phyloP scores from a whole-genome alignment of 768 basidiomycete species.

The Phanerodontia chrysosporium region DNA sequence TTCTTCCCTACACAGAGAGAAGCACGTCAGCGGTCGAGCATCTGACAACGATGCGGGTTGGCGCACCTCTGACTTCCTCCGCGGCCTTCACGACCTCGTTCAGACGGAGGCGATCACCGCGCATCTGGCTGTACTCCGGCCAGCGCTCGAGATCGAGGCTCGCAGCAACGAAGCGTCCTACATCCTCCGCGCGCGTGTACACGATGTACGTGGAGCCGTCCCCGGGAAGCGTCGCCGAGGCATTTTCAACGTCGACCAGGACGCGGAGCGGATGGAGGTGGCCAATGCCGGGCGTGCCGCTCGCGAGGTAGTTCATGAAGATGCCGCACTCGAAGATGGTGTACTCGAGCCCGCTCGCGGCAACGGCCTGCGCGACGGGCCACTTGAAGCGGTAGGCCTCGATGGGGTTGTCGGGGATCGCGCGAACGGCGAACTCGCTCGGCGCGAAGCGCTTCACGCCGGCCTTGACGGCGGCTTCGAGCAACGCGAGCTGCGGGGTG shows the following conservation, averaged over 20 bases:
- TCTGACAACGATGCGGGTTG: neutral
- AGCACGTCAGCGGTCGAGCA: too few relatives aligned
- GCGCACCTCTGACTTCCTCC: neutral
- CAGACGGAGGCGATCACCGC: neutral
- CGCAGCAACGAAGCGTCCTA: slow-evolving; percentile 4
- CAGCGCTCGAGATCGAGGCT: slow-evolving; percentile 1
- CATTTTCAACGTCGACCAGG: slow-evolving; percentile 1
- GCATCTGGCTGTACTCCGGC: slow-evolving; percentile 4
- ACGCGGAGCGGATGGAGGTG: neutral
- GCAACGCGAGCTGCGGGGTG: slow-evolving; percentile 7
- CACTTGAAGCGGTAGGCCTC: neutral
- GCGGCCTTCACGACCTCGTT: neutral
- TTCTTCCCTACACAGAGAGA: neutral
- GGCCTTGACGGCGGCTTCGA: slow-evolving; percentile 3
- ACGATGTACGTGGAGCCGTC: too few relatives aligned
- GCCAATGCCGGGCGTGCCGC: neutral
- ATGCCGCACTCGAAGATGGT: slow-evolving; percentile 3
- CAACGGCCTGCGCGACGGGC: neutral
- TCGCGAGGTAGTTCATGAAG: slow-evolving; percentile 12
- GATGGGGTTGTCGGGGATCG: neutral
- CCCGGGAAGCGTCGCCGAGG: neutral
- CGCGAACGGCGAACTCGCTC: neutral
- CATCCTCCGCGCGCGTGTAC: slow-evolving; percentile 2
- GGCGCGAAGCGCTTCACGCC: too few relatives aligned
- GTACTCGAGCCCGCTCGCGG: slow-evolving; percentile 5